These are phyloP conservation scores for Gliomastix tumulicola DNA, from an alignment of 2,329 filamentous ascomycete genomes.

Conservation along the genomic window DNA sequence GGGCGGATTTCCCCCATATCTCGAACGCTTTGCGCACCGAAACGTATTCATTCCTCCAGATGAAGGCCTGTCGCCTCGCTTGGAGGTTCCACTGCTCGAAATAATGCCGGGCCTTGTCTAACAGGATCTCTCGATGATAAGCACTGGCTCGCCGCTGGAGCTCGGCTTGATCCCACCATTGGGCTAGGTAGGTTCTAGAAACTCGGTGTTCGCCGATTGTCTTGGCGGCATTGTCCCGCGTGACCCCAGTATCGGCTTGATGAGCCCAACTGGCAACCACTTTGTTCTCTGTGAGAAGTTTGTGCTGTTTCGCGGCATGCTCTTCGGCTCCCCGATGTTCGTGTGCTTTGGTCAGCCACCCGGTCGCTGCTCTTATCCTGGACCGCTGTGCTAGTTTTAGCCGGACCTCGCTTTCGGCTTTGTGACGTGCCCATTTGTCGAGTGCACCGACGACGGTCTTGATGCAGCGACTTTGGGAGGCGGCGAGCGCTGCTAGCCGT, in stretches of 20 bases:
- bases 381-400: conserved; percentile 1
- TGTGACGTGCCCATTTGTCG: conserved; percentile 17
- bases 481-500: conserved; percentile 12
- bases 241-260: conserved; percentile 1
- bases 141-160: conserved; percentile 12
- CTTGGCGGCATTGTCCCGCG: conserved; percentile 5
- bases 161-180: conserved; percentile 22
- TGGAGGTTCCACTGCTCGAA: conserved; percentile 24
- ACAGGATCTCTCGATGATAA: conserved; percentile 11
- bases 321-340: background rate
- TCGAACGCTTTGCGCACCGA: conserved; percentile 16
- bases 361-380: background rate
- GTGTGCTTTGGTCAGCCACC: background rate
- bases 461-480: conserved; percentile 11
- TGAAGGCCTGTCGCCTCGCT: conserved; percentile 22
- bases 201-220: conserved; percentile 9
- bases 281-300: too few relatives aligned
- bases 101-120: conserved; percentile 10
- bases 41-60: conserved; percentile 22
- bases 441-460: conserved; percentile 12
- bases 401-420: conserved; percentile 9
- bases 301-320: background rate
- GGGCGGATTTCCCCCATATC: too few relatives aligned
- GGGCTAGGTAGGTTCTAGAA: conserved; percentile 14
- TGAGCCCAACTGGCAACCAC: too few relatives aligned